Conservation (phyloP, 2,329 filamentous ascomycete genomes). For the Aureobasidium sp. region DNA sequence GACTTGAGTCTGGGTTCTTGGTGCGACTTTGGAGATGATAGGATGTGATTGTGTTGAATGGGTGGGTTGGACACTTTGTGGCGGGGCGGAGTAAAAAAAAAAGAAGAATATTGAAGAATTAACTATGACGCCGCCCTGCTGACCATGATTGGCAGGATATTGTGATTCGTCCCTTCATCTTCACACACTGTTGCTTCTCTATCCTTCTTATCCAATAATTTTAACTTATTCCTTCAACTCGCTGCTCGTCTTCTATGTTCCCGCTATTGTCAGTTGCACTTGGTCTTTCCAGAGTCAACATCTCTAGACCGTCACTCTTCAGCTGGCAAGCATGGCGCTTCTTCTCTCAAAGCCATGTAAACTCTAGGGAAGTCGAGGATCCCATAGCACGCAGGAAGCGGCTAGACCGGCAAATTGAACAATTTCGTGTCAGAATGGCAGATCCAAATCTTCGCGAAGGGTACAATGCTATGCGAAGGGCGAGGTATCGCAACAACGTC, state of each 20-base stretch:
- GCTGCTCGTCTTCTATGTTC: neutral
- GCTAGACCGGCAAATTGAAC: neutral
- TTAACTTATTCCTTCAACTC: no score
- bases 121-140: neutral
- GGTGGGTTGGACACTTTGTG: neutral
- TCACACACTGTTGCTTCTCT: neutral
- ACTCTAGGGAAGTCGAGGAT: neutral
- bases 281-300: neutral
- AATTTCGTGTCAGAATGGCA: no score
- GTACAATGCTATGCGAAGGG: neutral
- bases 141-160: neutral
- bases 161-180: neutral
- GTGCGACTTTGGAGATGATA: neutral
- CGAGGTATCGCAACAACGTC: neutral
- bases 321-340: neutral
- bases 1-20: neutral
- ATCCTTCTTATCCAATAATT: no score
- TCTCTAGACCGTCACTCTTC: neutral
- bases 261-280: neutral
- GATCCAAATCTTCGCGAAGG: no score
- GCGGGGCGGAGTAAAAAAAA: neutral
- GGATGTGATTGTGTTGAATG: neutral
- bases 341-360: neutral
- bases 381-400: neutral
- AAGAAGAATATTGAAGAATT: neutral